Conservation (phyloP, 768 basidiomycete species). For the Pluteus cervinus region DNA sequence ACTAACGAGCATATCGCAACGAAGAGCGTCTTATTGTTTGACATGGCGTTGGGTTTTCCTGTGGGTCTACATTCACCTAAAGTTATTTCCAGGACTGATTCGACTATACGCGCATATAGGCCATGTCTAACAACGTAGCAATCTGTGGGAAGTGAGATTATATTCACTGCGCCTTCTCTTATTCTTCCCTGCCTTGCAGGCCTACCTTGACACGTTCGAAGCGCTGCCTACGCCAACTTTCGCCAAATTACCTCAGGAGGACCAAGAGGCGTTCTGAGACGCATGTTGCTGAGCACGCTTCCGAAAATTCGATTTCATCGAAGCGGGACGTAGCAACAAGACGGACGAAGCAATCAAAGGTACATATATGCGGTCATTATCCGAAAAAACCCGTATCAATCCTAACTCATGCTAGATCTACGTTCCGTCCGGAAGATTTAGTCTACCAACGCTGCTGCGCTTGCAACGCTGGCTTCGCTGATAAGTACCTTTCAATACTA, state of each 20-base stretch:
- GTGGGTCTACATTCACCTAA: conserved; percentile 31
- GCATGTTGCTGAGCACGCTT: conserved; percentile 42
- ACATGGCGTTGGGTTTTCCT: conserved; percentile 71
- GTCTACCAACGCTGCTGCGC: conserved; percentile 57
- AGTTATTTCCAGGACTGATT: not conserved
- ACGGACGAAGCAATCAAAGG: conserved; percentile 58
- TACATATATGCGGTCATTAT: conserved; percentile 13
- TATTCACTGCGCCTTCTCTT: conserved; percentile 65
- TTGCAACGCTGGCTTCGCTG: conserved; percentile 45
- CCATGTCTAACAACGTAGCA: conserved; percentile 61
- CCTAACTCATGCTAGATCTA: conserved; percentile 36
- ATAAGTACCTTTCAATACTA: conserved; percentile 19
- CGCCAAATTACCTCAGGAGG: conserved; percentile 59
- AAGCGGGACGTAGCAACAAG: conserved; percentile 44
- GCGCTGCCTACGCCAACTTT: conserved; percentile 51
- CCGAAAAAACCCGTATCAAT: not conserved
- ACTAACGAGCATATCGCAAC: conserved; percentile 75
- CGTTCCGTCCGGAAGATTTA: conserved; percentile 56
- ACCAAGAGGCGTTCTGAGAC: conserved; percentile 57
- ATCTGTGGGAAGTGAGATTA: conserved; percentile 58
- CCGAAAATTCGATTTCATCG: conserved; percentile 25
- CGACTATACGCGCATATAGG: conserved; percentile 28
- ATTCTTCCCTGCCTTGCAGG: conserved; percentile 49
- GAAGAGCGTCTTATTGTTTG: conserved; percentile 75
- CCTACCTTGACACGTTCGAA: conserved; percentile 58